Conservation (phyloP, 2,329 filamentous ascomycete species). For the Lecanicillium sp. region DNA sequence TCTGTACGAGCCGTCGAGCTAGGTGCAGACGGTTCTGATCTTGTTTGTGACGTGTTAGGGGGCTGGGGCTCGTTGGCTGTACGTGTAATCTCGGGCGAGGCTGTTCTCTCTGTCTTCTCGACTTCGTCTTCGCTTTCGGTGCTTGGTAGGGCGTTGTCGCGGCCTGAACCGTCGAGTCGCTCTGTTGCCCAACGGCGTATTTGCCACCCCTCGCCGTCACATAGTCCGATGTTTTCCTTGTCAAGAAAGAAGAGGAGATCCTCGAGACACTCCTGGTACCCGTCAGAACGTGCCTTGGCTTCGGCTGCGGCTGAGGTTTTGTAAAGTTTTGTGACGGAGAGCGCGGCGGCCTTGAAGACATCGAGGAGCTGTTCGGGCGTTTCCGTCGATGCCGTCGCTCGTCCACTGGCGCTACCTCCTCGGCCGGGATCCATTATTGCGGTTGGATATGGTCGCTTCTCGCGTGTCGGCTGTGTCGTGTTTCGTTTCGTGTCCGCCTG, state of each 20-base stretch:
- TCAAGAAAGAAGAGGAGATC: conserved; percentile 84
- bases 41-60: conserved; percentile 11
- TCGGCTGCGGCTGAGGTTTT: conserved; percentile 80
- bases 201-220: conserved; percentile 67
- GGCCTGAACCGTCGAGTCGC: conserved; percentile 56
- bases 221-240: conserved; percentile 67
- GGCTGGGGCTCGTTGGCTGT: conserved; percentile 33
- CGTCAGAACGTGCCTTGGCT: conserved; percentile 65
- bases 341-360: conserved; percentile 83
- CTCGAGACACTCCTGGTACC: conserved; percentile 90
- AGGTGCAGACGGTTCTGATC: conserved; percentile 18
- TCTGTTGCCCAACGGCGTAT: conserved; percentile 61
- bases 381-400: conserved; percentile 23
- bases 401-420: conserved; percentile 8
- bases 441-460: background rate
- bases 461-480: no score
- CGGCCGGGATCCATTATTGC: conserved; percentile 2
- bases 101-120: conserved; percentile 52
- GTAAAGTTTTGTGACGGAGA: conserved; percentile 94
- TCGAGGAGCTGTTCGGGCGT: conserved; percentile 65
- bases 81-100: conserved; percentile 50
- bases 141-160: conserved; percentile 42
- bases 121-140: conserved; percentile 64
- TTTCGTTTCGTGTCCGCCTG: no score
- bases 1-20: conserved; percentile 17